Evolutionary conservation across 129 eudicot species (phyloP), one percentile per base, ranked within the genome.

Genomic region (sunflower (Helianthus annuus)): DNA sequence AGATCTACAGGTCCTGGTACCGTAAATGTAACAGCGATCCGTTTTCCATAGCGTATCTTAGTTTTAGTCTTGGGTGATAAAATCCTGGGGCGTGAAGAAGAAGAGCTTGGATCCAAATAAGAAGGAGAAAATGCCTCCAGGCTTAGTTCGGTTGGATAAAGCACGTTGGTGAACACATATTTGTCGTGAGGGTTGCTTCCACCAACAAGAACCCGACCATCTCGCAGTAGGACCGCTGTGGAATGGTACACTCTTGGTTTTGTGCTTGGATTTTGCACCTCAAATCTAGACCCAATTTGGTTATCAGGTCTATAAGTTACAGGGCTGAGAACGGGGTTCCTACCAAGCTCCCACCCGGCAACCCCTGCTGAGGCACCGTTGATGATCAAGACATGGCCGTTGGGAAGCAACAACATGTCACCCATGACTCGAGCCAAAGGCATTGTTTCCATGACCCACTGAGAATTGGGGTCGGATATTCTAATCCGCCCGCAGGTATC

Each of bases 341-440:
- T 68, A 19, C 80, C 70, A 48, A 68, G 49, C 5, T 76, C 69
- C 75, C 75, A 76, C 13, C 80, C 80, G 2, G 64, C 75, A 17
- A 48, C 73, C 8, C 80, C 36, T 0, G 70, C 64, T 0, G 75
- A 68, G 10, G 42, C 80, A 8, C 80, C 80, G 15, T 76, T 76
- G 51, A 76, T 68, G 44, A 76, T 58, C 14, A 76, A 59, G 22
- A 76, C 64, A 1, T 69, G 48, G 40, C 70, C 75, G 8, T 76
- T 76, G 15, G 80, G 80, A 24, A 76, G 75, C 80, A 76, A 36
- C 45, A 68, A 19, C 75, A 76, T 76, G 22, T 76, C 74, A 46
- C 80, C 69, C 80, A 67, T 67, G 68, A 76, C 80, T 67, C 80
- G 80, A 67, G 80, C 74, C 17, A 76, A n/a, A 45, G 80, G 80